Evolutionary conservation across 495 filamentous ascomycete species (phyloP), one percentile per base, ranked within the genome.

Genomic region (Clohesyomyces aquaticus): DNA sequence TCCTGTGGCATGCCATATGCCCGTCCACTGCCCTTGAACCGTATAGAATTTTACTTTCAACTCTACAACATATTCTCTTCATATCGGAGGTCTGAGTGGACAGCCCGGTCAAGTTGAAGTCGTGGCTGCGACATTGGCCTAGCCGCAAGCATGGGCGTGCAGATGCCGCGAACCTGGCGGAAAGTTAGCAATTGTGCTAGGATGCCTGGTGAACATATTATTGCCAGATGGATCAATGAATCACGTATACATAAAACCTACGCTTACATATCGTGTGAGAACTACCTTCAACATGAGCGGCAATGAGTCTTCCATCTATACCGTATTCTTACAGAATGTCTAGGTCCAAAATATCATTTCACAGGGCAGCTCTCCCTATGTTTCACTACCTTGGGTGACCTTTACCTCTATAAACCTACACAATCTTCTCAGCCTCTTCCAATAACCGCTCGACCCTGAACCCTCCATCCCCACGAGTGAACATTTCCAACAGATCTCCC

Each of bases 361-460:
- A n/a, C n/a, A n/a, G n/a, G n/a, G n/a, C n/a, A n/a, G n/a, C n/a
- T n/a, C 32, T 38, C 32, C 32, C 32, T 14, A 38, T 6, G 14
- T 19, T 12, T 22, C 25, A 4, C 8, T n/a, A 52, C 16, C 18
- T 4, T 27, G 29, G 16, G 28, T 14, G 18, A 3, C 49, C 25
- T n/a, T 9, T 55, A 14, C 25, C 6, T 62, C 35, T 2, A 23
- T 10, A 10, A n/a, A n/a, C 19, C 66, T 61, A 76, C 16, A 72
- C 69, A 69, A 87, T 74, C 82, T 84, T 89, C 83, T 97, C 91
- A 12, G 88, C 85, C 81, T 96, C 92, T 65, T 91, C 89, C 58
- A 98, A 64, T 75, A 98, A 68, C 67, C 85, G 86, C 77, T 96
- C 91, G 28, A 98, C 81, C 70, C 81, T 90, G 74, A 97, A 98